A percentile compares a stretch with the other conserved stretches of the same genome.
Evolutionary conservation across 2,329 filamentous ascomycete genomes (phyloP).

Genomic region (Phaeophleospora eucalypticola): DNA sequence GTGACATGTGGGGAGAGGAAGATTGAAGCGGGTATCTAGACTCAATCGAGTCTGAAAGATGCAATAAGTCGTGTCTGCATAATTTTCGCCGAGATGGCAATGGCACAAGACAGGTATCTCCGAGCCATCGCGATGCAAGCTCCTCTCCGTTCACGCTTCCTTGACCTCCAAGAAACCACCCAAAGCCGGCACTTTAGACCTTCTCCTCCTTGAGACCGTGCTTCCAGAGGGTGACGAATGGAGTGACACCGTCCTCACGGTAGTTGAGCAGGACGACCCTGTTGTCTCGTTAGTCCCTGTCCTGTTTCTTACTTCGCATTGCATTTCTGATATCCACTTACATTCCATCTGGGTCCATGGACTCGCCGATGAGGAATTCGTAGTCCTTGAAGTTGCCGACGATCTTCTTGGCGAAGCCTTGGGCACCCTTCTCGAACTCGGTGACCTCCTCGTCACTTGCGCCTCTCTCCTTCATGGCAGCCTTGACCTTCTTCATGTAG

Average conservation of each 20-base stretch:
- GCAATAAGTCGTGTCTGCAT: conserved; percentile 20
- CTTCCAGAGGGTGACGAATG: conserved; percentile 91
- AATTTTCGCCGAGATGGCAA: conserved; percentile 7
- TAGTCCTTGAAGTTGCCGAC: conserved; percentile 88
- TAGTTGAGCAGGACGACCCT: conserved; percentile 94
- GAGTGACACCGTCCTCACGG: conserved; percentile 91
- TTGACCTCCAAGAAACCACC: conserved; percentile 1
- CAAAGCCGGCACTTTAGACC: too few species aligned
- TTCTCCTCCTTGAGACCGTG: conserved; percentile 85
- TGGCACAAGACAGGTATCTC: conserved; percentile 2
- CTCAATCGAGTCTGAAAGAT: neutral
- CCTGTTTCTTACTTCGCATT: neutral
- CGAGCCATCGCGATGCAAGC: conserved; percentile 8
- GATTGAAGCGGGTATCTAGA: neutral
- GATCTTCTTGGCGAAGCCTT: conserved; percentile 75
- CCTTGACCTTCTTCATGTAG: conserved; percentile 90
- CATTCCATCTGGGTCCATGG: conserved; percentile 93
- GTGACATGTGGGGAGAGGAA: neutral
- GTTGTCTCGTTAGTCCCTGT: neutral
- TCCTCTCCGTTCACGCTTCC: conserved; percentile 7
- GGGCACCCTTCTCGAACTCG: conserved; percentile 74
- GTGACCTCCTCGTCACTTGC: conserved; percentile 64
- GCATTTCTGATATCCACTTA: conserved; percentile 46
- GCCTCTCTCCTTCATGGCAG: conserved; percentile 59
- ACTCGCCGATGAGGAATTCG: conserved; percentile 89